Conservation (phyloP, 2,329 filamentous ascomycete species). For the Triangularia setosa region DNA sequence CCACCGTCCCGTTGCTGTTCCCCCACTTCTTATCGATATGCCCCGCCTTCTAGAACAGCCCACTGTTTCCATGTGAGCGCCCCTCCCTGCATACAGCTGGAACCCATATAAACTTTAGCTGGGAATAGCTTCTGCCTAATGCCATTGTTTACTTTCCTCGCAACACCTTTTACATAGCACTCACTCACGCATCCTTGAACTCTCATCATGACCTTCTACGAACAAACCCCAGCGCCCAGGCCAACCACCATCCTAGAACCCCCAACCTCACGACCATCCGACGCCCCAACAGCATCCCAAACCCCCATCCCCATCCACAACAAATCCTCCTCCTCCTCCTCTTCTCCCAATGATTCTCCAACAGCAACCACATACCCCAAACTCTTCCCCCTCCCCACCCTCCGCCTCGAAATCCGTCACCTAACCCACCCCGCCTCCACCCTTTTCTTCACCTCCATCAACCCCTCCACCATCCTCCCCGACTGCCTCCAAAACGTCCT, state of each 20-base stretch:
- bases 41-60: background rate
- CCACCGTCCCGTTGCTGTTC: background rate
- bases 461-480: constrained; percentile 59
- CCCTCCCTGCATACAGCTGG: background rate
- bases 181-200: too few relatives aligned
- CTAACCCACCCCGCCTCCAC: constrained; percentile 56
- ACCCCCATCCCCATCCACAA: constrained; percentile 19
- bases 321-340: background rate
- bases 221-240: background rate
- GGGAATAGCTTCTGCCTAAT: background rate
- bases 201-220: constrained; percentile 10
- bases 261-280: background rate
- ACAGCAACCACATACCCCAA: constrained; percentile 2
- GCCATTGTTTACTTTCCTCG: background rate
- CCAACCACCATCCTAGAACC: background rate
- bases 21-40: background rate
- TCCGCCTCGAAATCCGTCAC: constrained; percentile 58
- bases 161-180: background rate
- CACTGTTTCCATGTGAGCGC: background rate
- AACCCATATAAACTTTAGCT: background rate
- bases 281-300: constrained; percentile 2
- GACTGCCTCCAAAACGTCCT: constrained; percentile 66
- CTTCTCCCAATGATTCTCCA: background rate
- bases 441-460: constrained; percentile 64
- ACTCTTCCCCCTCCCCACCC: constrained; percentile 46